Evolutionary conservation across 2,329 filamentous ascomycete species (phyloP).

Genomic region (Fusarium annulatum): DNA sequence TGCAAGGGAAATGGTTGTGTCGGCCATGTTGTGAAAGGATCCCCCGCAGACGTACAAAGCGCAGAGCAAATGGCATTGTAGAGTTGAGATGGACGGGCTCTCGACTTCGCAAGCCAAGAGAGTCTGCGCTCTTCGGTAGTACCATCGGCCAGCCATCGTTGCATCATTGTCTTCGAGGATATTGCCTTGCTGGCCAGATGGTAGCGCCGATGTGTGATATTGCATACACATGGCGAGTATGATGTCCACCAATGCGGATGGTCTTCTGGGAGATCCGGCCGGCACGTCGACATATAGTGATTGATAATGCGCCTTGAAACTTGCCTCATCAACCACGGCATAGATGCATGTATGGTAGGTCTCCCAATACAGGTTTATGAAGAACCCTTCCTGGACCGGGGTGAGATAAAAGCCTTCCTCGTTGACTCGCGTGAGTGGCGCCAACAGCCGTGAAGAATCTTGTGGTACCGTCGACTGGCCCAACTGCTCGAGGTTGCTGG

Average conservation of each 20-base stretch:
- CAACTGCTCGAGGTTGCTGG: background rate
- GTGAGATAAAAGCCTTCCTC: slow-evolving; percentile 2
- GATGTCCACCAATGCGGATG: slow-evolving; percentile 6
- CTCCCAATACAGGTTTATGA: slow-evolving; percentile 14
- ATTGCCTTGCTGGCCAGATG: background rate
- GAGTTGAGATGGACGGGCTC: slow-evolving; percentile 7
- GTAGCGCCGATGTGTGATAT: background rate
- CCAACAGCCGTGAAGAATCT: slow-evolving; percentile 7
- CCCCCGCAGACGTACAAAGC: background rate
- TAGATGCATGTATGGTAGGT: slow-evolving; percentile 18
- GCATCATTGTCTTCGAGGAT: slow-evolving; percentile 15
- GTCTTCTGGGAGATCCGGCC: background rate
- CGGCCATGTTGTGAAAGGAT: slow-evolving; percentile 21
- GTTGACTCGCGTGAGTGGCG: background rate
- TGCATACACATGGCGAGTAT: slow-evolving; percentile 26
- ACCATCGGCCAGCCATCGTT: slow-evolving; percentile 14
- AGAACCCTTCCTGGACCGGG: slow-evolving; percentile 15
- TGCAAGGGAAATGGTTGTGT: slow-evolving; percentile 2
- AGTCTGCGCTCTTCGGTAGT: slow-evolving; percentile 13
- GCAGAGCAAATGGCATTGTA: slow-evolving; percentile 12
- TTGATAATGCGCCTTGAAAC: slow-evolving; percentile 8
- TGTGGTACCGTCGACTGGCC: background rate
- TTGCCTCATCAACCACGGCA: background rate
- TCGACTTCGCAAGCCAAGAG: slow-evolving; percentile 11
- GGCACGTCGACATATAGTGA: slow-evolving; percentile 3